Evolutionary conservation across 768 basidiomycete genomes (phyloP).

Genomic region (Suillus spraguei): DNA sequence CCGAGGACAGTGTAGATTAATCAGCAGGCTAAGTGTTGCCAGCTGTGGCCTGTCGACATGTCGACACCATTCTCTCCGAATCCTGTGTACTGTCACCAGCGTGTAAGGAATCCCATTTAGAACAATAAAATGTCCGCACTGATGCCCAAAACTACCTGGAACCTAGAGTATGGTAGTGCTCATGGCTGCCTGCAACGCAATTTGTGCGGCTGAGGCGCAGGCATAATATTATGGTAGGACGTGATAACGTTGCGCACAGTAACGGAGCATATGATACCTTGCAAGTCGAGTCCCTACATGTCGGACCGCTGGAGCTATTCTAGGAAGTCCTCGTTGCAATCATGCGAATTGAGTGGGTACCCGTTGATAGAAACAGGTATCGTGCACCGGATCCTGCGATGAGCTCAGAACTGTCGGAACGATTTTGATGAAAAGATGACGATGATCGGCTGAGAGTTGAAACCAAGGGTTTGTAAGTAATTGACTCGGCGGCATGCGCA

Average conservation of each 20-base stretch:
- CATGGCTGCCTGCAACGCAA: neutral
- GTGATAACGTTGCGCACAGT: neutral
- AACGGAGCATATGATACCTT: neutral
- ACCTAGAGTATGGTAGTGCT: neutral
- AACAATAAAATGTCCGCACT: neutral
- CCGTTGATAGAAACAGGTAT: neutral
- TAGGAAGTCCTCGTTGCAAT: slow-evolving; percentile 9
- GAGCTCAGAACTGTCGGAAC: neutral
- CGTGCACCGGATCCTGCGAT: neutral
- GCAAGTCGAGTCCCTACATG: neutral
- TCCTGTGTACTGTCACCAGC: slow-evolving; percentile 5
- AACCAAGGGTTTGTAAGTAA: neutral
- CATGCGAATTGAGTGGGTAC: neutral
- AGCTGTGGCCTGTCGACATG: neutral
- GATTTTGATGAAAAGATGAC: neutral
- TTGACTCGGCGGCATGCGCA: neutral
- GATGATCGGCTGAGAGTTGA: slow-evolving; percentile 1
- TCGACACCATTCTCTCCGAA: neutral
- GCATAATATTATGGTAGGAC: neutral
- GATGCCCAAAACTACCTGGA: neutral
- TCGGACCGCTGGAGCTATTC: neutral
- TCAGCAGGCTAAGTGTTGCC: neutral
- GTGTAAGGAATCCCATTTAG: neutral
- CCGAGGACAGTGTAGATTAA: neutral
- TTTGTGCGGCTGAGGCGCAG: neutral